phyloP scores from a whole-genome alignment of 192 early-diverging fungal species.

The Podochytrium sp. region DNA sequence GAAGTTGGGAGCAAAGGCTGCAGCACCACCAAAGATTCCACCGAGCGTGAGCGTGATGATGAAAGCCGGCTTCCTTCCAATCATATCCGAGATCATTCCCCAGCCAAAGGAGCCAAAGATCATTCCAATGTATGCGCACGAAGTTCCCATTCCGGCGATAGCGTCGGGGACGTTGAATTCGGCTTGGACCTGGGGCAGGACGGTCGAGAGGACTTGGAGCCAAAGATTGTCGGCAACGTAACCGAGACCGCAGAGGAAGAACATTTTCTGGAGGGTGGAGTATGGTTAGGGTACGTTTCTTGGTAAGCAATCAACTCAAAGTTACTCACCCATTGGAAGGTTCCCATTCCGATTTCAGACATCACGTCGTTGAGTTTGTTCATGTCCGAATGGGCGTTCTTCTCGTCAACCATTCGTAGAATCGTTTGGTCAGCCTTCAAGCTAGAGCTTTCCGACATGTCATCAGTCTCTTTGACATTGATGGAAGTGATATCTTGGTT shows the following conservation, averaged over 20 bases:
- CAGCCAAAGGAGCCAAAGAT: slow-evolving; percentile 84
- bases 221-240: slow-evolving; percentile 10
- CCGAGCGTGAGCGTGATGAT: slow-evolving; percentile 75
- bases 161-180: slow-evolving; percentile 71
- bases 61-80: slow-evolving; percentile 77
- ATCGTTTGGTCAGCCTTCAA: not conserved
- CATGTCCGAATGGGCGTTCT: too few species aligned
- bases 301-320: not conserved
- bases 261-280: slow-evolving; percentile 1
- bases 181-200: slow-evolving; percentile 76
- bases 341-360: not conserved
- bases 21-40: slow-evolving; percentile 67
- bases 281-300: too few species aligned
- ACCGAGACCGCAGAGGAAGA: not conserved
- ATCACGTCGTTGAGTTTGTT: not conserved
- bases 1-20: slow-evolving; percentile 71
- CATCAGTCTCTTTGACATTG: not conserved
- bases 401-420: not conserved
- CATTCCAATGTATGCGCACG: slow-evolving; percentile 71
- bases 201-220: slow-evolving; percentile 70
- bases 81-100: slow-evolving; percentile 75
- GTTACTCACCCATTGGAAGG: slow-evolving; percentile 20
- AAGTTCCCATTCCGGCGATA: slow-evolving; percentile 56
- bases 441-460: not conserved
- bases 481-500: not conserved